phyloP scores from a whole-genome alignment of 169 alveolate species.

The Cytauxzoon felis region DNA sequence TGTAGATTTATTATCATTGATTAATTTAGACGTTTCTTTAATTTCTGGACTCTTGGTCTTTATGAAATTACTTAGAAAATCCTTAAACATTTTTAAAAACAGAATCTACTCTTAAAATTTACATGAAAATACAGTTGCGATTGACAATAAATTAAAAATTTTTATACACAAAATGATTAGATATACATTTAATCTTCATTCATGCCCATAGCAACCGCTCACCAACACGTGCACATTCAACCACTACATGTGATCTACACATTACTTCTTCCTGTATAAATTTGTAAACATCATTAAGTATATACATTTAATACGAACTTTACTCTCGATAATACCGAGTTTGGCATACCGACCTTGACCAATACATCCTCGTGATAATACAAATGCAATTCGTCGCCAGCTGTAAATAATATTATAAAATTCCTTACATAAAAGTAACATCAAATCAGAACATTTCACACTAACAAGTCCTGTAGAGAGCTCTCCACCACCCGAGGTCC shows the following conservation, averaged over 20 bases:
- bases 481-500: no score
- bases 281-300: not conserved
- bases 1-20: not conserved
- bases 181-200: slow-evolving; percentile 1
- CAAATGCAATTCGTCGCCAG: slow-evolving; percentile 55
- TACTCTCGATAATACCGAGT: slow-evolving; percentile 23
- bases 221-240: no score
- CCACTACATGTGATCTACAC: no score
- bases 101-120: not conserved
- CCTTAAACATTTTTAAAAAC: not conserved
- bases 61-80: not conserved
- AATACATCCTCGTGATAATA: slow-evolving; percentile 36
- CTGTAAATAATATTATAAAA: not conserved
- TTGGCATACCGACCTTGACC: slow-evolving; percentile 52
- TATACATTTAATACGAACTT: slow-evolving; percentile 5
- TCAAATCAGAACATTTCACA: not conserved
- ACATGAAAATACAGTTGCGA: not conserved
- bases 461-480: no score
- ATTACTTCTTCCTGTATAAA: no score
- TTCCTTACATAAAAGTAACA: not conserved
- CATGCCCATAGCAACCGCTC: no score
- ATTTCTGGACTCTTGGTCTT: not conserved
- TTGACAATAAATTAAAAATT: no score
- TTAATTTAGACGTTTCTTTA: not conserved
- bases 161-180: no score